Percentiles rank a stretch among this genome's conserved stretches.
These are phyloP conservation scores for Prunus padus DNA, from an alignment of 306 rosid species.

Conservation along the genomic window DNA sequence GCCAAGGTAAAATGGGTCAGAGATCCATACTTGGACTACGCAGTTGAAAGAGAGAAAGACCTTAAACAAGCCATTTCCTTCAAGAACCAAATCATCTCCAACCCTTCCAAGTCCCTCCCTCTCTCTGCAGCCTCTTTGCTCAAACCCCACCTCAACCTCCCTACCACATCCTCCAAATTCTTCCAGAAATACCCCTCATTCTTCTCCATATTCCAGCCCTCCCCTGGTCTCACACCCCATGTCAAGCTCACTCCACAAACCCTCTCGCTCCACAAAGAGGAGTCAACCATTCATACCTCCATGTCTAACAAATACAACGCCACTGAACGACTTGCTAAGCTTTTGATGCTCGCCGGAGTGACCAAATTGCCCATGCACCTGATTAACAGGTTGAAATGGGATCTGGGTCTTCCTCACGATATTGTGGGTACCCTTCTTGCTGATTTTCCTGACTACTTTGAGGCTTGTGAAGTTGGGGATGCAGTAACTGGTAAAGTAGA, in stretches of 20 bases:
- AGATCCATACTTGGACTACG: constrained; percentile 71
- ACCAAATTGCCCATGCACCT: constrained; percentile 60
- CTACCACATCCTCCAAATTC: constrained; percentile 50
- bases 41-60: constrained; percentile 67
- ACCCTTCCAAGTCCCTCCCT: constrained; percentile 52
- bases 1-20: constrained; percentile 81
- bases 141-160: constrained; percentile 50
- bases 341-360: constrained; percentile 70
- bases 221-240: constrained; percentile 46
- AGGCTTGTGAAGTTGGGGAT: constrained; percentile 54
- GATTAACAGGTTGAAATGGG: constrained; percentile 76
- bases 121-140: constrained; percentile 57
- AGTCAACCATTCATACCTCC: constrained; percentile 48
- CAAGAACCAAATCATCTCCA: constrained; percentile 58
- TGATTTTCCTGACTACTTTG: constrained; percentile 76
- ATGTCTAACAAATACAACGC: constrained; percentile 39
- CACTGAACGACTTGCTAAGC: constrained; percentile 57
- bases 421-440: constrained; percentile 52
- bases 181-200: constrained; percentile 45
- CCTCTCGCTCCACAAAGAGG: constrained; percentile 57
- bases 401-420: constrained; percentile 75
- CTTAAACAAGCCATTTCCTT: constrained; percentile 59
- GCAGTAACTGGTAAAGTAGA: constrained; percentile 45
- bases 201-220: constrained; percentile 55
- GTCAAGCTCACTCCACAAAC: constrained; percentile 62